These are phyloP conservation scores for Boletus sensibilis DNA, from an alignment of 768 basidiomycete genomes.

Conservation along the genomic window DNA sequence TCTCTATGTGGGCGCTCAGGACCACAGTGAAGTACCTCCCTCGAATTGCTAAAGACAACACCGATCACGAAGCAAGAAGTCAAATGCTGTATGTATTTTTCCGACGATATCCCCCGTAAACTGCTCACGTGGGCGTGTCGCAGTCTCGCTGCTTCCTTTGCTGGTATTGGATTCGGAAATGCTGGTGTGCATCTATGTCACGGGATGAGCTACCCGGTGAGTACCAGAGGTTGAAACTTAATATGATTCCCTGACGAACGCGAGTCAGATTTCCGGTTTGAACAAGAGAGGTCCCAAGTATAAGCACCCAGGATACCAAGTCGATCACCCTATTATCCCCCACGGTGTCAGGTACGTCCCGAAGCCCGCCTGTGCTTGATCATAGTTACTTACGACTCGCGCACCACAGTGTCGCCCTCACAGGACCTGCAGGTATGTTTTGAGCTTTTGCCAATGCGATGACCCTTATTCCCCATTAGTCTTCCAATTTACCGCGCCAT, in stretches of 20 bases:
- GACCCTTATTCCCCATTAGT: conserved; percentile 42
- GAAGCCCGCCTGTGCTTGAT: not conserved
- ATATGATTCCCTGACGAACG: not conserved
- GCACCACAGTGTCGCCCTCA: conserved; percentile 69
- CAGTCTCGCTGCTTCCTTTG: conserved; percentile 89
- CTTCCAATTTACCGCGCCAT: conserved; percentile 94
- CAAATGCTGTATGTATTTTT: conserved; percentile 77
- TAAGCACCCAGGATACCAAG: conserved; percentile 85
- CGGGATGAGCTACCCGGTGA: conserved; percentile 84
- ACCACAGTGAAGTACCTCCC: conserved; percentile 89
- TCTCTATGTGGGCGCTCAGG: conserved; percentile 90
- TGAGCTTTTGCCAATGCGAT: conserved; percentile 1
- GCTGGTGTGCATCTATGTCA: conserved; percentile 91
- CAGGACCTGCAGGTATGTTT: conserved; percentile 73
- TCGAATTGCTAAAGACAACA: conserved; percentile 72
- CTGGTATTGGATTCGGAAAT: conserved; percentile 94
- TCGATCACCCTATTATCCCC: conserved; percentile 88
- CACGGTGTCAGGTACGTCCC: conserved; percentile 72
- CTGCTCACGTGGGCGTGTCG: not conserved
- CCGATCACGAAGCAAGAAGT: conserved; percentile 78
- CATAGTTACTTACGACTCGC: not conserved
- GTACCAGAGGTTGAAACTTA: conserved; percentile 23
- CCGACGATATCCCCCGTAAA: not conserved
- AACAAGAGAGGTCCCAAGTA: conserved; percentile 95
- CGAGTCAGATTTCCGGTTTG: conserved; percentile 75